These are phyloP conservation scores for Zea luxurians DNA, from an alignment of 176 grass and related monocot species.

Conservation along the genomic window DNA sequence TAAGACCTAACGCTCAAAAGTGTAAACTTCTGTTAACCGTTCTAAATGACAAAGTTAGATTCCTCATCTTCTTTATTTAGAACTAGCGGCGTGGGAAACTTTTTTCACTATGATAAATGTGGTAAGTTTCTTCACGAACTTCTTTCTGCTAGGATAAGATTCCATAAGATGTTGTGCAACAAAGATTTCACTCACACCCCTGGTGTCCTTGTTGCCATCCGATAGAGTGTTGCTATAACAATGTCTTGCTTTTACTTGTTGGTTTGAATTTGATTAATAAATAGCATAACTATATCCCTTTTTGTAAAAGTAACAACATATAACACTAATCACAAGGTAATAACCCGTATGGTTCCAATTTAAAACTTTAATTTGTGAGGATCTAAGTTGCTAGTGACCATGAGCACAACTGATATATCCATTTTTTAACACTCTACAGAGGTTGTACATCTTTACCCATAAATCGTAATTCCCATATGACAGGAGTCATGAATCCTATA, in stretches of 20 bases:
- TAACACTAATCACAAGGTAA: too few species aligned
- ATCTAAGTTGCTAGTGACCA: too few species aligned
- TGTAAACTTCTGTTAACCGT: background rate
- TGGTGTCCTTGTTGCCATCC: background rate
- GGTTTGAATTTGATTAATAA: too few species aligned
- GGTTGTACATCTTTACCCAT: too few species aligned
- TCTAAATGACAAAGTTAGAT: constrained; percentile 23
- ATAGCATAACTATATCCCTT: too few species aligned
- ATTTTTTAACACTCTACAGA: too few species aligned
- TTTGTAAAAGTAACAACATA: too few species aligned
- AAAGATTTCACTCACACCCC: background rate
- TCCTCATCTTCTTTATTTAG: constrained; percentile 26
- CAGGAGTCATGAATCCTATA: too few species aligned
- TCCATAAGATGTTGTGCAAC: background rate
- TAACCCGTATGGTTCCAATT: too few species aligned
- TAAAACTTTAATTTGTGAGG: too few species aligned
- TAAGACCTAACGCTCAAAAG: background rate
- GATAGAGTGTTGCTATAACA: constrained; percentile 75
- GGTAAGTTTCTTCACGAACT: constrained; percentile 36
- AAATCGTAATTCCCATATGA: too few species aligned
- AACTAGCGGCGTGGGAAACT: constrained; percentile 65
- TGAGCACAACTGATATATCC: too few species aligned
- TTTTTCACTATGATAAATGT: constrained; percentile 73
- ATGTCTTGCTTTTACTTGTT: constrained; percentile 13
- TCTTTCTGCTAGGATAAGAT: background rate